Base-by-base conservation (phyloP, 1,139 yeast species). In the Candida smagusa region DNA sequence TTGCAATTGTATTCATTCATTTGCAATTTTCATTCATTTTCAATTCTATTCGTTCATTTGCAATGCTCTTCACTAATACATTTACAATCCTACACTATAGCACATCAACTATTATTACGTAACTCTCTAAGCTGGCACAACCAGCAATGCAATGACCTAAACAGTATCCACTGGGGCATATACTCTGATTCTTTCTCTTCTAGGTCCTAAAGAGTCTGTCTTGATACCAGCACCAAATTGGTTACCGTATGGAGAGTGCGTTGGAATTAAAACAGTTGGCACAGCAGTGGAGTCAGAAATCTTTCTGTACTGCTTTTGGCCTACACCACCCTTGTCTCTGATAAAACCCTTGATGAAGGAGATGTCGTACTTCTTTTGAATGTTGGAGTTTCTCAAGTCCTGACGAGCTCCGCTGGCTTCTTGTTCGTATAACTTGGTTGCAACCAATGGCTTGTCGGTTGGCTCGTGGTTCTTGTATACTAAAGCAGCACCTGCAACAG, bases 211-310 rank as follows among this genome's bases (percentile, higher is more conserved):
- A 41, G 60, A 53, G 49, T 58, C 63, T 34, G 71, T 64, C 52
- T 68, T 68, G 39, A 71, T 69, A 45, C 76, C 75, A 30, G 69
- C 71, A 41, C 77, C 77, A 46, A 63, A 70, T 52, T 68, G 72
- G 40, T 54, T 47, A 12, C 72, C 72, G 43, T 44, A 56, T 11
- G 74, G 64, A 12, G 76, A 68, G 48, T 68, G 74, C n/a, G 74
- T 56, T 33, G 70, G 70, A 46, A 71, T 69, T 44, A 68, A 55
- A 33, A 51, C 61, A 31, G 61, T 56, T 27, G 73, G 64, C 25
- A 59, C 47, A 8, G 59, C 48, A 7, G 61, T 56, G 12, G 58
- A 56, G 44, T 57, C 63, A 12, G 57, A 49, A 38, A 54, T 46
- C 54, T 65, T 61, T 52, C 69, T 65, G 49, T 59, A 64, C 46